These are phyloP conservation scores for Noccaea caerulescens DNA, from an alignment of 345 rosid genomes.

Conservation along the genomic window DNA sequence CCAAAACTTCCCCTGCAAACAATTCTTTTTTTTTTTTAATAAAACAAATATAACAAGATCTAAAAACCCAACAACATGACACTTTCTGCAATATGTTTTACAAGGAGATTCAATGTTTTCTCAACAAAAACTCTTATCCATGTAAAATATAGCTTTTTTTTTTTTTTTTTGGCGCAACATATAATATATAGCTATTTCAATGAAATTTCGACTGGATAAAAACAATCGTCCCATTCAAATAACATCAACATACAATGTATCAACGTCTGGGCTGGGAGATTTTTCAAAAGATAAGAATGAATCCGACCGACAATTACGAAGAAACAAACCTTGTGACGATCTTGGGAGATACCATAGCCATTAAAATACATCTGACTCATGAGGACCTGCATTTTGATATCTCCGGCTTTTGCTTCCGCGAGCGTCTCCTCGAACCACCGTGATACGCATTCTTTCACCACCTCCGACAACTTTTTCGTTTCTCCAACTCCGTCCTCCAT, in stretches of 20 bases:
- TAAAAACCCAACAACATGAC: too few relatives aligned
- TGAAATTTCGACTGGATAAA: too few relatives aligned
- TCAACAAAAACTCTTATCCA: too few relatives aligned
- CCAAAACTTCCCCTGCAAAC: constrained; percentile 66
- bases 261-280: too few relatives aligned
- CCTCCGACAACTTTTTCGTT: constrained; percentile 43
- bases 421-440: constrained; percentile 68
- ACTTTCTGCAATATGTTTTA: background rate
- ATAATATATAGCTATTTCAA: too few relatives aligned
- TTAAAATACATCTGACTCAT: constrained; percentile 72
- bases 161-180: too few relatives aligned
- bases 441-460: constrained; percentile 59
- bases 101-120: background rate
- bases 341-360: constrained; percentile 68
- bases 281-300: background rate
- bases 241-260: too few relatives aligned
- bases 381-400: constrained; percentile 60
- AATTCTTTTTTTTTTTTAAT: too few relatives aligned
- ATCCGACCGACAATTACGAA: background rate
- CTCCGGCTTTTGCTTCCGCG: constrained; percentile 64
- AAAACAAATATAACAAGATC: too few relatives aligned
- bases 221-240: too few relatives aligned
- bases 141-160: too few relatives aligned
- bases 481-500: background rate
- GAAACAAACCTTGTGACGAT: constrained; percentile 54